phyloP scores from a whole-genome alignment of 129 eudicot species.

The Deinandra increscens region DNA sequence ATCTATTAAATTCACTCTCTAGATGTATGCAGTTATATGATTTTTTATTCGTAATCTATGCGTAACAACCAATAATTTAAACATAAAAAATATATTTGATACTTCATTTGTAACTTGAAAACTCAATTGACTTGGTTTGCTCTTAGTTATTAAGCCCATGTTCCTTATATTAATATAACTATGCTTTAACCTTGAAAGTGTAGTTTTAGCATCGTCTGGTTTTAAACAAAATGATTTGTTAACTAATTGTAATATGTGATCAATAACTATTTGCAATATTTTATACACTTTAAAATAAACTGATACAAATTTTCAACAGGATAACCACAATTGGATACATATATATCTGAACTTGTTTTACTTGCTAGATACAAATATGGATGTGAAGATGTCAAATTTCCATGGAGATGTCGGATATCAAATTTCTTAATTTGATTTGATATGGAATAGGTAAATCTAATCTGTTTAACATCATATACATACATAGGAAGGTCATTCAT shows the following conservation, averaged over 20 bases:
- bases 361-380: not conserved
- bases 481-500: not conserved
- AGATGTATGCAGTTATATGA: not conserved
- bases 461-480: too few species aligned
- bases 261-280: not conserved
- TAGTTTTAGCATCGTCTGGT: not conserved
- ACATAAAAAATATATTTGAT: not conserved
- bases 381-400: not conserved
- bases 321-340: not conserved
- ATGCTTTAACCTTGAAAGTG: not conserved
- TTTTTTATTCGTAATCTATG: not conserved
- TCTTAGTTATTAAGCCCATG: not conserved
- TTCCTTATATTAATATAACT: not conserved
- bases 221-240: not conserved
- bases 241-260: not conserved
- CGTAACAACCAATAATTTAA: not conserved
- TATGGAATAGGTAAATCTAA: not conserved
- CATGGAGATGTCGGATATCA: not conserved
- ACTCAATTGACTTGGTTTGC: not conserved
- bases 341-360: not conserved
- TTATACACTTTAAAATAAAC: not conserved
- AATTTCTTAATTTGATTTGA: not conserved
- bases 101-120: not conserved
- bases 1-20: not conserved
- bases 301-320: not conserved